A percentile compares a stretch with the other conserved stretches of the same genome.
Conservation (phyloP, 2,329 filamentous ascomycete genomes). For the Aurifilum marmelostoma region DNA sequence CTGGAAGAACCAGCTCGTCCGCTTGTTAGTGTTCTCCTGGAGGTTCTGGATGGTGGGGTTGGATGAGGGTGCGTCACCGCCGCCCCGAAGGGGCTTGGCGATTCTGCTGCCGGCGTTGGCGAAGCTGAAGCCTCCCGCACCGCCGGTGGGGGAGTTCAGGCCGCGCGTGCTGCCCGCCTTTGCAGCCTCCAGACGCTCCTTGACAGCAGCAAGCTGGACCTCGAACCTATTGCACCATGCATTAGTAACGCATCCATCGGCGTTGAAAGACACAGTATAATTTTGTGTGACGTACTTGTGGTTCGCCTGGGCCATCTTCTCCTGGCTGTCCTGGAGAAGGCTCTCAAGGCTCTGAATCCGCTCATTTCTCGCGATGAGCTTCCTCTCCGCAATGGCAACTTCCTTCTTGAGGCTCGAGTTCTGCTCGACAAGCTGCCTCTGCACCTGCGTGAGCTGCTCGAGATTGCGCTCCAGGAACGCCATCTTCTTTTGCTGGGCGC, state of each 20-base stretch:
- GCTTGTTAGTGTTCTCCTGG: slow-evolving; percentile 66
- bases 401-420: slow-evolving; percentile 98
- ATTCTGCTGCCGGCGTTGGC: slow-evolving; percentile 66
- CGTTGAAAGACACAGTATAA: no score
- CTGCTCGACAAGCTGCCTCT: slow-evolving; percentile 96
- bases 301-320: slow-evolving; percentile 96
- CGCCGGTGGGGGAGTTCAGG: slow-evolving; percentile 64
- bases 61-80: slow-evolving; percentile 50
- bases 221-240: slow-evolving; percentile 72
- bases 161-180: slow-evolving; percentile 90
- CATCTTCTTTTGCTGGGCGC: slow-evolving; percentile 99
- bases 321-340: slow-evolving; percentile 93
- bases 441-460: slow-evolving; percentile 95
- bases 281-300: slow-evolving; percentile 77
- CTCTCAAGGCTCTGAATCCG: slow-evolving; percentile 92
- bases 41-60: slow-evolving; percentile 62
- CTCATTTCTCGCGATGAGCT: slow-evolving; percentile 94
- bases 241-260: slow-evolving; percentile 20
- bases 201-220: slow-evolving; percentile 93
- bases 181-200: slow-evolving; percentile 94
- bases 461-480: slow-evolving; percentile 98
- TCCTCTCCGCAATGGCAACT: slow-evolving; percentile 96
- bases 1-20: slow-evolving; percentile 76
- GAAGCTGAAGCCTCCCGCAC: slow-evolving; percentile 71
- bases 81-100: slow-evolving; percentile 69